phyloP scores from a whole-genome alignment of 305 asterid species.

The Fraxinus sp. region DNA sequence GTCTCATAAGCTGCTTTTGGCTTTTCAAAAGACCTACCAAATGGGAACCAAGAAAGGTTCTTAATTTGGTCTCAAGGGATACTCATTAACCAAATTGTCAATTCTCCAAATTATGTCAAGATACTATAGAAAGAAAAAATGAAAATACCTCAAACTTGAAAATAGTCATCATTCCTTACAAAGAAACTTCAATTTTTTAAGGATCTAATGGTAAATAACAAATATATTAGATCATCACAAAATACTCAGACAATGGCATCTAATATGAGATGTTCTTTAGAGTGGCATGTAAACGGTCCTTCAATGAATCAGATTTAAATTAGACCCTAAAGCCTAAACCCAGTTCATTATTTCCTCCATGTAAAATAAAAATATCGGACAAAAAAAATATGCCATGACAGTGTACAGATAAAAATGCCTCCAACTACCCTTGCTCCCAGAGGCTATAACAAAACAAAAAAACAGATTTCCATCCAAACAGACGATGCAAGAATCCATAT shows the following conservation, averaged over 20 bases:
- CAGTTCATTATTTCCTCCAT: neutral
- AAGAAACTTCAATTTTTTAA: neutral
- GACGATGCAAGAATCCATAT: too few species aligned
- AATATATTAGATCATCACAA: neutral
- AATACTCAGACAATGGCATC: neutral
- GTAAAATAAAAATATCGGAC: neutral
- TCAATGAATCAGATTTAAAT: neutral
- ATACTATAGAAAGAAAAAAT: neutral
- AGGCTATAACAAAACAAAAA: too few species aligned
- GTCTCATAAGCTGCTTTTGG: neutral
- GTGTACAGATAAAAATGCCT: neutral
- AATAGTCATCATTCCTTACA: neutral
- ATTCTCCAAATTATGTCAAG: neutral
- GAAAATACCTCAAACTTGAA: neutral
- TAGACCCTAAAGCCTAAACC: neutral
- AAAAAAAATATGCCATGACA: neutral
- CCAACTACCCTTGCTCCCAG: too few species aligned
- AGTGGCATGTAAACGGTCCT: neutral
- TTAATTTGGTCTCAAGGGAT: neutral
- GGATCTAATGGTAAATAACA: neutral
- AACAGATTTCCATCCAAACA: too few species aligned
- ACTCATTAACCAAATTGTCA: neutral
- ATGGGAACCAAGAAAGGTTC: neutral
- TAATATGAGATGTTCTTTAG: neutral
- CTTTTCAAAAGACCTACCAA: neutral